Percentiles rank a stretch among this genome's conserved stretches.
Conservation (phyloP, 1,284 basidiomycete species). For the Rhodotorula glutinis region DNA sequence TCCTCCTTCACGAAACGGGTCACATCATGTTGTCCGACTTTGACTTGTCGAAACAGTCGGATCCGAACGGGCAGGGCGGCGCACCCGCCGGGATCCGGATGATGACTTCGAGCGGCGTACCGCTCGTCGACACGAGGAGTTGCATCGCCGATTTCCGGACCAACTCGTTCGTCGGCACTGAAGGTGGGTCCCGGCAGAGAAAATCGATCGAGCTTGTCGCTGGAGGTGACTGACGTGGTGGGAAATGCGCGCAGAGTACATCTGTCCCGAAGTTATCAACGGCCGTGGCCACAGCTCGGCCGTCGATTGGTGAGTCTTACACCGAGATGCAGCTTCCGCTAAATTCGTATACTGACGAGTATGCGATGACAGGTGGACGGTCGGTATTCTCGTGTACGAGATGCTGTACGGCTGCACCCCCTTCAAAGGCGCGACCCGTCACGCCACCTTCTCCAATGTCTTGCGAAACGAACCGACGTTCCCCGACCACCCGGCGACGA, state of each 20-base stretch:
- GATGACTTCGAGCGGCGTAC: slow-evolving; percentile 83
- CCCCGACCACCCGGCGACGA: slow-evolving; percentile 78
- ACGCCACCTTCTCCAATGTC: slow-evolving; percentile 95
- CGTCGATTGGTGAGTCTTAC: slow-evolving; percentile 81
- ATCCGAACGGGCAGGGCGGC: slow-evolving; percentile 57
- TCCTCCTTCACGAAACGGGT: slow-evolving; percentile 95
- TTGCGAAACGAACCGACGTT: slow-evolving; percentile 82
- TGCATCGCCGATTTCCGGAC: slow-evolving; percentile 98
- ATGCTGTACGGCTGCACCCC: slow-evolving; percentile 83
- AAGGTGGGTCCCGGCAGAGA: slow-evolving; percentile 58
- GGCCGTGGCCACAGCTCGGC: slow-evolving; percentile 96
- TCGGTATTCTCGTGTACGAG: slow-evolving; percentile 97
- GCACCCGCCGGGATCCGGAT: slow-evolving; percentile 87
- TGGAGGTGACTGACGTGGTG: not conserved
- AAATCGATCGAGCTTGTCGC: too few species aligned
- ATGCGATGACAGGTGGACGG: slow-evolving; percentile 58
- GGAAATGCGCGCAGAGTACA: slow-evolving; percentile 34
- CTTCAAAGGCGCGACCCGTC: slow-evolving; percentile 93
- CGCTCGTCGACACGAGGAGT: slow-evolving; percentile 91
- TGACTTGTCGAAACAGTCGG: slow-evolving; percentile 94
- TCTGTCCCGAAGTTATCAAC: slow-evolving; percentile 68
- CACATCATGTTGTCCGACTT: slow-evolving; percentile 99
- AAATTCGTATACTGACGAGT: not conserved
- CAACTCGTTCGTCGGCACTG: slow-evolving; percentile 90
- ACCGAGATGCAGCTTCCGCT: too few species aligned